Conservation (phyloP, 1,284 basidiomycete genomes). For the Trichosporon asahii region DNA sequence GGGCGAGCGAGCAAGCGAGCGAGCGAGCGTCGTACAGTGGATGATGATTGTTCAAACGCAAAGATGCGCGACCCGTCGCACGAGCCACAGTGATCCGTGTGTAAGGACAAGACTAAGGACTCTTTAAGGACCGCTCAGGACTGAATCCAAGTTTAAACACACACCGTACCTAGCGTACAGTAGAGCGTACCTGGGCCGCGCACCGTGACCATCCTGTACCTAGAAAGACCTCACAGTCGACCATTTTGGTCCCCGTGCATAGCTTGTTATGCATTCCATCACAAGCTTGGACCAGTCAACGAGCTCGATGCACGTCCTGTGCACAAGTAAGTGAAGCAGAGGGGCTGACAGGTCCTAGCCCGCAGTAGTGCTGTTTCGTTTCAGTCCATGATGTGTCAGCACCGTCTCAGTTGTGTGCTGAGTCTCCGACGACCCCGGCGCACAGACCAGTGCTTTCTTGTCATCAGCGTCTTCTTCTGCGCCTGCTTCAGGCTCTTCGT, state of each 20-base stretch:
- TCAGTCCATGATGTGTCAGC: not conserved
- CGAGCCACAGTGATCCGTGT: not conserved
- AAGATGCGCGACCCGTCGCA: not conserved
- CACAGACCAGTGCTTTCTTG: not conserved
- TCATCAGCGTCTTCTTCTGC: not conserved
- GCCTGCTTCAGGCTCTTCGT: not conserved
- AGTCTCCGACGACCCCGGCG: not conserved
- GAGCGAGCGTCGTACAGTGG: not conserved
- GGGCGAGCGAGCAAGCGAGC: too few species aligned
- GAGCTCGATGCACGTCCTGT: not conserved
- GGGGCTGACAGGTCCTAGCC: not conserved
- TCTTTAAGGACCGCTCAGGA: not conserved
- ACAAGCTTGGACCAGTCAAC: too few species aligned
- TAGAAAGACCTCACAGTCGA: too few species aligned
- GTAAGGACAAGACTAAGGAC: not conserved
- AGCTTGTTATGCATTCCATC: not conserved
- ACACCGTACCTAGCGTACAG: not conserved
- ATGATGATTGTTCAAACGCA: not conserved
- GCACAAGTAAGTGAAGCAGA: not conserved
- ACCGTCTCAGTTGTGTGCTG: not conserved
- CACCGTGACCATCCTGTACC: too few species aligned
- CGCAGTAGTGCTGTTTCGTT: not conserved
- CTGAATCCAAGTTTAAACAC: not conserved
- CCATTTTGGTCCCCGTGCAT: not conserved
- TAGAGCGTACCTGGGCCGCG: too few species aligned